phyloP scores from a whole-genome alignment of 306 rosid genomes.

The Vachellia collinsii region DNA sequence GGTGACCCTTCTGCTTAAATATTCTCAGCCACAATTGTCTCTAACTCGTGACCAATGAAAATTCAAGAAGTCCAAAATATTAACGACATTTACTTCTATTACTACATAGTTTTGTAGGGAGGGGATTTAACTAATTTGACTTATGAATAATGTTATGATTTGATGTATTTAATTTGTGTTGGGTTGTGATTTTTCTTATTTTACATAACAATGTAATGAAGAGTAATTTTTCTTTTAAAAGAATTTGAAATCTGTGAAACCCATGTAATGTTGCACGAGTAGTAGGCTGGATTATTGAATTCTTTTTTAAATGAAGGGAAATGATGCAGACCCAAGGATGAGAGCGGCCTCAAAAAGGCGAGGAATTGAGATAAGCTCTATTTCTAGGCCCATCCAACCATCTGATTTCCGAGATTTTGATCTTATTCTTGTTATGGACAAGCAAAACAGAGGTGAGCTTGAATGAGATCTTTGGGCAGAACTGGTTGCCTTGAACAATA shows the following conservation, averaged over 20 bases:
- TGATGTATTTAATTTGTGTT: background rate
- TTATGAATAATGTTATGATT: background rate
- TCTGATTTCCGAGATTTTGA: slow-evolving; percentile 87
- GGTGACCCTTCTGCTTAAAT: background rate
- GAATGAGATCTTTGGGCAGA: slow-evolving; percentile 10
- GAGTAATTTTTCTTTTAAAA: no score
- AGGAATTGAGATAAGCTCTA: slow-evolving; percentile 77
- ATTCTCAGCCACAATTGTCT: background rate
- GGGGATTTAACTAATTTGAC: background rate
- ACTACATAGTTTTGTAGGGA: background rate
- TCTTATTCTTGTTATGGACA: slow-evolving; percentile 93
- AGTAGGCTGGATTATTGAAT: background rate
- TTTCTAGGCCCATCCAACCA: slow-evolving; percentile 77
- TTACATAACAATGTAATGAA: background rate
- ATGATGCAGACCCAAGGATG: slow-evolving; percentile 92
- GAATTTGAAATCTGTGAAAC: background rate
- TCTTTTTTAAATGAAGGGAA: slow-evolving; percentile 56
- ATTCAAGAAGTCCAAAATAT: background rate
- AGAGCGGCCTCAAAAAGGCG: slow-evolving; percentile 86
- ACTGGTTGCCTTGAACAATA: slow-evolving; percentile 7
- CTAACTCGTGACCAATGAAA: background rate
- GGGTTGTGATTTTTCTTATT: background rate
- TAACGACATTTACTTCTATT: background rate
- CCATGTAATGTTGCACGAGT: background rate
- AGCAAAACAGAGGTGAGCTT: slow-evolving; percentile 64